Evolutionary conservation across 2,329 filamentous ascomycete genomes (phyloP), one percentile per base, ranked within the genome.

Genomic region (Zopfia rhizophila): DNA sequence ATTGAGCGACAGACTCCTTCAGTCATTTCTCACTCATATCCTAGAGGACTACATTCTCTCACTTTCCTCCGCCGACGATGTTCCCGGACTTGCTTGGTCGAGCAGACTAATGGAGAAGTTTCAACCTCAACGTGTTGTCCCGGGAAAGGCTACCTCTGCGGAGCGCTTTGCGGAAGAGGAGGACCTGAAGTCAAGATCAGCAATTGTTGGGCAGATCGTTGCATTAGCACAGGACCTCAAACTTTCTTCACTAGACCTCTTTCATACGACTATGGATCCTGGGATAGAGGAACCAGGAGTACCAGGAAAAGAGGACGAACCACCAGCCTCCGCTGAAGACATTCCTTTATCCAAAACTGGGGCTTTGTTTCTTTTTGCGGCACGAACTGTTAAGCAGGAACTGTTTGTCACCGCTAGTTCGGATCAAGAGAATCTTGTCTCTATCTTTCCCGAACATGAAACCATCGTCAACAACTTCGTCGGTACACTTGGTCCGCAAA

Each of bases 21-120:
- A 90, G 62, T 85, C 86, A 1, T 92, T 94, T 67, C 78, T 90
- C n/a, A 90, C 88, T 0, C 88, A 89, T 63, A 74, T 92, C 13
- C 72, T 92, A 8, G 89, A 92, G 65, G 82, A 87, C 32, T 93
- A 90, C 56, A 80, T 90, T 50, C 84, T 82, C n/a, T 73, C 74
- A 5, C 55, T 80, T 13, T 63, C 65, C 3, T 68, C 72, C 3
- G 61, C 66, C 5, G 74, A 76, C 16, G 76, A 79, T 58, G 71
- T 78, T 4, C 76, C 78, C 1, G 78, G 78, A 5, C 62, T 81
- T 35, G 74, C 75, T 2, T 81, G 78, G 78, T 72, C 74, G 5
- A 78, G 70, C 52, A 69, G 89, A 38, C 69, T 91, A 44, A 78
- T 89, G 51, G 89, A 93, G 69, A 85, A 81, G 48, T 83, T 86